phyloP scores from a whole-genome alignment of 2,329 filamentous ascomycete genomes.

The Ophiostoma triangulosporum region DNA sequence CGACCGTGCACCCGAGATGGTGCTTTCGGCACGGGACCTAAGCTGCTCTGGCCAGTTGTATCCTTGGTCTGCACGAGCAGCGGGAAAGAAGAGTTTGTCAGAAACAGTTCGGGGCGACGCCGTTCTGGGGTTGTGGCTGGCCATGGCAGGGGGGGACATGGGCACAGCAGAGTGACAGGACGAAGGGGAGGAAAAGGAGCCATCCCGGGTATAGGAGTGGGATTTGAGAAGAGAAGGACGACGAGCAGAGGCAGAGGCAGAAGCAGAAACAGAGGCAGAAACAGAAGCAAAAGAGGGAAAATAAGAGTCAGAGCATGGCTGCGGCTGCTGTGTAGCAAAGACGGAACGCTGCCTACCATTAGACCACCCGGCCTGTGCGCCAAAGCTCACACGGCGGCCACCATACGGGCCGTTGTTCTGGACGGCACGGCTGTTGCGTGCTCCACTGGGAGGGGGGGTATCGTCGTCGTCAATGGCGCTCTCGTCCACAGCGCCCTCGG shows the following conservation, averaged over 20 bases:
- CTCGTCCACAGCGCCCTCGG: slow-evolving; percentile 49
- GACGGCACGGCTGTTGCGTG: slow-evolving; percentile 27
- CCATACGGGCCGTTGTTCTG: background rate
- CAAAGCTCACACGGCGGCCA: slow-evolving; percentile 72
- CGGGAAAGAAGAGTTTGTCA: slow-evolving; percentile 46
- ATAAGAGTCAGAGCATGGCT: background rate
- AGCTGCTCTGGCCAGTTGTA: slow-evolving; percentile 98
- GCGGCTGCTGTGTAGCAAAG: slow-evolving; percentile 18
- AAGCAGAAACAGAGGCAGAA: background rate
- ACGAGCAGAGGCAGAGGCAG: background rate
- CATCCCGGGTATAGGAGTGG: background rate
- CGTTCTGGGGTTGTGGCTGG: background rate
- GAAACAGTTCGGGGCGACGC: slow-evolving; percentile 40
- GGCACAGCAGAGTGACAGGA: slow-evolving; percentile 11
- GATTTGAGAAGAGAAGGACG: background rate
- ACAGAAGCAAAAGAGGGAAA: slow-evolving; percentile 1
- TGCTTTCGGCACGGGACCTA: slow-evolving; percentile 79
- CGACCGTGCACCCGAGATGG: slow-evolving; percentile 42
- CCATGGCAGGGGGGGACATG: background rate
- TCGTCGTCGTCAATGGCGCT: slow-evolving; percentile 60
- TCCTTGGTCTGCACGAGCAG: slow-evolving; percentile 55
- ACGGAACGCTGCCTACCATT: slow-evolving; percentile 43
- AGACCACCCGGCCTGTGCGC: slow-evolving; percentile 54
- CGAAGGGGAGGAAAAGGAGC: background rate
- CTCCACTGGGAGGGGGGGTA: slow-evolving; percentile 26